Evolutionary conservation across 345 rosid genomes (phyloP), one percentile per base, ranked within the genome.

Genomic region (Salix arbutifolia): DNA sequence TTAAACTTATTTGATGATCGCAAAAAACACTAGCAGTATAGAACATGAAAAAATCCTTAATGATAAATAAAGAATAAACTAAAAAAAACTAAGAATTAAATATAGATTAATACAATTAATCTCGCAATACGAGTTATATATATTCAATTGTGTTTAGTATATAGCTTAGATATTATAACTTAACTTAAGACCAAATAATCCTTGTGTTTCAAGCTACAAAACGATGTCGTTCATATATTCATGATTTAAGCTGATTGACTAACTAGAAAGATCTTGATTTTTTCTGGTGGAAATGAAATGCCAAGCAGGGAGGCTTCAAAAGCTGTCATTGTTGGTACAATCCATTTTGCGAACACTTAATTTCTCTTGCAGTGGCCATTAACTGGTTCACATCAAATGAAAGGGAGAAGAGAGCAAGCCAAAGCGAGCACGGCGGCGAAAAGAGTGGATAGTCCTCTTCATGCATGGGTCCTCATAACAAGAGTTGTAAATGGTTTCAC

Each of bases 361-460:
- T 21, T 21, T 21, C 61, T 21, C 61, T 53, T 21, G 61, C 21
- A 53, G 61, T 53, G 61, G 25, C 10, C 3, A 17, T 48, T 4
- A 5, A 50, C 17, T 48, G 33, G 58, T 5, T 21, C 25, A 8
- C 37, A 52, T 35, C 26, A 10, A 53, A 31, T 56, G 46, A 72
- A 61, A 53, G 30, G 33, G 48, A 18, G 68, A 40, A 3, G 23
- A 50, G 37, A 1, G 31, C 31, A 38, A 38, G 25, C 25, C 53
- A 69, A 83, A 72, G 72, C 73, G 74, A 13, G 61, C 83, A 78
- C 80, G 86, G 80, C 76, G 86, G 84, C 83, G 86, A 46, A 70
- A 66, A 38, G 33, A 26, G 56, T 21, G 48, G 8, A 42, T 52
- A 8, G 71, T 30, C 31, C 46, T 68, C 18, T 69, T 64, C 73